phyloP scores from a whole-genome alignment of 2,329 filamentous ascomycete species.

The Helotiales sp. region DNA sequence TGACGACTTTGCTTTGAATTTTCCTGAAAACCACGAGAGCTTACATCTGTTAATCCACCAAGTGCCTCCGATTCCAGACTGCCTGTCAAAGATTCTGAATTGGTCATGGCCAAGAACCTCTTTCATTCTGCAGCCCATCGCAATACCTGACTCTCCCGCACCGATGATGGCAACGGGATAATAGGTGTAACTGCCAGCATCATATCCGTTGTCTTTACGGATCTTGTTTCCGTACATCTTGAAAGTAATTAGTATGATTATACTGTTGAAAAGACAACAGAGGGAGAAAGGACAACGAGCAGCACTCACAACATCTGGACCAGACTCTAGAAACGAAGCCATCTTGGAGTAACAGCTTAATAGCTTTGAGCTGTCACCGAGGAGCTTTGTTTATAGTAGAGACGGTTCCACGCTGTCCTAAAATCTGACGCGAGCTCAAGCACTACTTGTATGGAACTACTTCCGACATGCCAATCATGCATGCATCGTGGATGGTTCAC shows the following conservation, averaged over 20 bases:
- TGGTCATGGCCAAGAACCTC: constrained; percentile 54
- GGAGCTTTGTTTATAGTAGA: neutral
- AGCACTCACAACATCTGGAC: constrained; percentile 14
- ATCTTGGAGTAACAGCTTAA: constrained; percentile 1
- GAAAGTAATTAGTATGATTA: neutral
- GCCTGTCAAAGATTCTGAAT: constrained; percentile 58
- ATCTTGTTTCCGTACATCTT: constrained; percentile 36
- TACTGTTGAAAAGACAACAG: neutral
- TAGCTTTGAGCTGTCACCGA: neutral
- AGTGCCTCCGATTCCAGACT: constrained; percentile 50
- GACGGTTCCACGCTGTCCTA: too few species aligned
- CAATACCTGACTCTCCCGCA: constrained; percentile 59
- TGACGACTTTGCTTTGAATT: too few species aligned
- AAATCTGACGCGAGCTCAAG: too few species aligned
- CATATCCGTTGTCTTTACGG: constrained; percentile 40
- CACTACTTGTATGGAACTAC: too few species aligned
- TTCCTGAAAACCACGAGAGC: neutral
- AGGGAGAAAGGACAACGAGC: neutral
- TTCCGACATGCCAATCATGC: too few species aligned
- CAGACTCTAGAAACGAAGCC: constrained; percentile 14
- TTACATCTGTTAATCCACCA: constrained; percentile 58
- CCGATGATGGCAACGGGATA: constrained; percentile 53
- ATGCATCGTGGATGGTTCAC: neutral
- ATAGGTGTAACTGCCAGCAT: constrained; percentile 38
- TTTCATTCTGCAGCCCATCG: constrained; percentile 57